Conservation (phyloP, 441 rosid species). For the Gossypium davidsonii region DNA sequence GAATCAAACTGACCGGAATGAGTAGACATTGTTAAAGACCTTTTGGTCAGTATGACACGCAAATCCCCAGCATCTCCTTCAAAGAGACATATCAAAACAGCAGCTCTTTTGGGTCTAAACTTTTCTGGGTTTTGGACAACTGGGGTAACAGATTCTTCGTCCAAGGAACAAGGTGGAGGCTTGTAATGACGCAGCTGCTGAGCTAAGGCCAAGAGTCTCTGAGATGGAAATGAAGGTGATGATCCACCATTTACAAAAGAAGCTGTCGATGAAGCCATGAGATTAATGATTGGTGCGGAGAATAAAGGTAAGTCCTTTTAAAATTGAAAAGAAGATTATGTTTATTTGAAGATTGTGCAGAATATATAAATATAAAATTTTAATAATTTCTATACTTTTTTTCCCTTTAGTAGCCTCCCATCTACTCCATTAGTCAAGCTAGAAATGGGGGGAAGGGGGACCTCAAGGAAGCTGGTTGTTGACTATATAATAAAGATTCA, state of each 20-base stretch:
- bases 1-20: slow-evolving; percentile 53
- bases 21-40: slow-evolving; percentile 63
- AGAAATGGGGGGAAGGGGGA: neutral
- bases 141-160: slow-evolving; percentile 62
- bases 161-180: slow-evolving; percentile 47
- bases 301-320: slow-evolving; percentile 30
- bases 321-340: slow-evolving; percentile 19
- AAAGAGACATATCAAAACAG: slow-evolving; percentile 76
- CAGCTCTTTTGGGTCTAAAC: slow-evolving; percentile 73
- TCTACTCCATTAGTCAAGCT: neutral
- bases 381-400: neutral
- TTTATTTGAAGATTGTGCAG: too few relatives aligned
- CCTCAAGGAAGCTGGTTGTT: neutral
- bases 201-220: slow-evolving; percentile 47
- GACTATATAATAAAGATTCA: neutral
- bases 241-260: slow-evolving; percentile 25
- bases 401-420: neutral
- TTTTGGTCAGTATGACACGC: slow-evolving; percentile 76
- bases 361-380: too few relatives aligned
- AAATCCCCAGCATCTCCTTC: slow-evolving; percentile 73
- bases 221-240: slow-evolving; percentile 23
- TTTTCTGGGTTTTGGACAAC: slow-evolving; percentile 35
- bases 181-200: slow-evolving; percentile 73
- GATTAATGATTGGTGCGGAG: slow-evolving; percentile 15
- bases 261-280: slow-evolving; percentile 38